phyloP scores from a whole-genome alignment of 305 asterid species.

The Caryopteris hybrid region DNA sequence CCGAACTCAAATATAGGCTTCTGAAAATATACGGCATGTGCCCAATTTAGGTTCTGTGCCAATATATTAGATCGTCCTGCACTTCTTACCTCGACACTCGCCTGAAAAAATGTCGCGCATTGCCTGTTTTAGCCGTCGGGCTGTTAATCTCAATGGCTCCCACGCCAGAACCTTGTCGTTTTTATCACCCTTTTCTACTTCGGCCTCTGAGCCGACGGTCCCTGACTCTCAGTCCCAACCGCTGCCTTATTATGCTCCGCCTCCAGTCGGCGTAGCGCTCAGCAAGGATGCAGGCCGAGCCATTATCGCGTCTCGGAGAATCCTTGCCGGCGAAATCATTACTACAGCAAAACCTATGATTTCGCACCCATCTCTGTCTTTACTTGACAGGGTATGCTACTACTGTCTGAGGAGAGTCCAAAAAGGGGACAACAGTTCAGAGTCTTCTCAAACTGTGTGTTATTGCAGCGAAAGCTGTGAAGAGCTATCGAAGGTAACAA shows the following conservation, averaged over 20 bases:
- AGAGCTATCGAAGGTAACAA: constrained; percentile 42
- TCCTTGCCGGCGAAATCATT: constrained; percentile 65
- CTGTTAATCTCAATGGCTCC: constrained; percentile 14
- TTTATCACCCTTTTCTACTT: constrained; percentile 14
- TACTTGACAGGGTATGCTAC: constrained; percentile 52
- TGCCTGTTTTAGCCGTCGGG: constrained; percentile 29
- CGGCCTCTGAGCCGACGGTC: constrained; percentile 19
- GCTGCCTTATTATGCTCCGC: constrained; percentile 23
- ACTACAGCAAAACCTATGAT: constrained; percentile 65
- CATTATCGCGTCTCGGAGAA: constrained; percentile 51
- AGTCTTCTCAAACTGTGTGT: constrained; percentile 8
- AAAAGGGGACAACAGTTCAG: neutral
- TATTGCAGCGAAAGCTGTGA: constrained; percentile 63
- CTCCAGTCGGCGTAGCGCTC: constrained; percentile 43
- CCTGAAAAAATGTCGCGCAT: constrained; percentile 17
- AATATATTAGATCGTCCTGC: neutral
- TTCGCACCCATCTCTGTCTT: constrained; percentile 59
- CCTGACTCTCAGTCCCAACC: constrained; percentile 22
- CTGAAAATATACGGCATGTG: neutral
- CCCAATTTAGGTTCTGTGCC: neutral
- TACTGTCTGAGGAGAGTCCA: constrained; percentile 54
- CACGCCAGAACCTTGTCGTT: constrained; percentile 8
- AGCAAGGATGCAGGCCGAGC: constrained; percentile 63
- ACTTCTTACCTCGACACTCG: neutral
- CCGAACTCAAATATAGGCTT: no score